These are phyloP conservation scores for Globisporangium carolinianum DNA, from an alignment of 352 stramenopile genomes.

Conservation along the genomic window DNA sequence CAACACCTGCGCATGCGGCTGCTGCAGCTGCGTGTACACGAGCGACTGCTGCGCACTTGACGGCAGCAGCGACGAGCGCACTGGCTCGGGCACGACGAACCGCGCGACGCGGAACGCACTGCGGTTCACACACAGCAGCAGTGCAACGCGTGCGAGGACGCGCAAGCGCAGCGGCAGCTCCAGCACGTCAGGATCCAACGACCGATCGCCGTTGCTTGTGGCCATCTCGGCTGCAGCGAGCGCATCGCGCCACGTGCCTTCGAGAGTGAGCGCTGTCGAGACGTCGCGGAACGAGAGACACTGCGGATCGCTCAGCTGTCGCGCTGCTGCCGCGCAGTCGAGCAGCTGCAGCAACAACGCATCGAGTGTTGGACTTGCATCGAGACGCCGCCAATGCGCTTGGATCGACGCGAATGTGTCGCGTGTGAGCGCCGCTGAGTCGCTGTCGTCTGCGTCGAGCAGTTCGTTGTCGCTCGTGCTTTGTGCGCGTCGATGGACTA, in stretches of 20 bases:
- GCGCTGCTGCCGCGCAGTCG: constrained; percentile 17
- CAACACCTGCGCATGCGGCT: no score
- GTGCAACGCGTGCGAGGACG: constrained; percentile 22
- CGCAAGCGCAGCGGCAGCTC: not conserved
- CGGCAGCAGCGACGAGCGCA: not conserved
- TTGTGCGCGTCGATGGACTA: constrained; percentile 22
- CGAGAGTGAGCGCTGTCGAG: constrained; percentile 18
- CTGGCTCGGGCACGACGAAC: constrained; percentile 20
- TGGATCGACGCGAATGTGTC: constrained; percentile 1
- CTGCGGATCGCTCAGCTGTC: constrained; percentile 12
- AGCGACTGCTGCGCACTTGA: not conserved
- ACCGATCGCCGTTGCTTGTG: not conserved
- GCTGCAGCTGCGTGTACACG: no score
- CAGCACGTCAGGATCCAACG: no score
- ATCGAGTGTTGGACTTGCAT: constrained; percentile 9
- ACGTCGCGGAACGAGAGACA: constrained; percentile 27
- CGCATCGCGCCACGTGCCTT: constrained; percentile 5
- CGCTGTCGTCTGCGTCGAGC: not conserved
- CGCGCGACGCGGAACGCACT: constrained; percentile 32
- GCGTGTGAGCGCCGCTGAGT: no score
- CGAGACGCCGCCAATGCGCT: not conserved
- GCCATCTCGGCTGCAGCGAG: not conserved
- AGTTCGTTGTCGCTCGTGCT: not conserved
- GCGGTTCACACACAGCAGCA: constrained; percentile 41
- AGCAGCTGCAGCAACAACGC: constrained; percentile 20